A percentile compares a stretch with the other conserved stretches of the same genome.
Evolutionary conservation across 805 yeast genomes (phyloP).

Genomic region (Jamesozyma hellenica): DNA sequence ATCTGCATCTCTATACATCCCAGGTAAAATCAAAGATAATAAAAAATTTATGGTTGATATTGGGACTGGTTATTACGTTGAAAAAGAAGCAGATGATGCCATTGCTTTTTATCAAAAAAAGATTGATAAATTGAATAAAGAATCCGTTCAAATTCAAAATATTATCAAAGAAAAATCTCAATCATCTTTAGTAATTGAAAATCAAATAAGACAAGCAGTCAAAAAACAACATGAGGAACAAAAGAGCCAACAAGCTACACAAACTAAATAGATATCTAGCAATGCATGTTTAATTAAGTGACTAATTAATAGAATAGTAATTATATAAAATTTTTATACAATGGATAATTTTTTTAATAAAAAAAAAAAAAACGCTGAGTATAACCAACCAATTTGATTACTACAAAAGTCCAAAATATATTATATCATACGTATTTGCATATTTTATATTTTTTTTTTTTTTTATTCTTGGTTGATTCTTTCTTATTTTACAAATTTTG

Average conservation of each 20-base stretch:
- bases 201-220: conserved; percentile 24
- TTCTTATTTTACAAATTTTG: too few species aligned
- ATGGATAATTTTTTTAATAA: too few species aligned
- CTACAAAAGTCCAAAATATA: too few species aligned
- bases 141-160: conserved; percentile 60
- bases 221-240: conserved; percentile 15
- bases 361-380: too few species aligned
- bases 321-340: too few species aligned
- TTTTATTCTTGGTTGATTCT: too few species aligned
- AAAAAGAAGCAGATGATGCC: conserved; percentile 61
- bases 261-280: background rate
- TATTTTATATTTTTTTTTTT: too few species aligned
- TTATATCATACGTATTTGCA: too few species aligned
- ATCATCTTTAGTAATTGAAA: conserved; percentile 25
- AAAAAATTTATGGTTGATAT: conserved; percentile 79
- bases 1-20: conserved; percentile 80
- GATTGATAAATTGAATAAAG: conserved; percentile 59
- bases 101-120: conserved; percentile 62
- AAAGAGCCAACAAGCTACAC: background rate
- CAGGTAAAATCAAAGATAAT: conserved; percentile 61
- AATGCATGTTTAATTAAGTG: too few species aligned
- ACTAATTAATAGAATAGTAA: too few species aligned
- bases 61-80: conserved; percentile 93
- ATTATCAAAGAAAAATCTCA: conserved; percentile 69
- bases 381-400: too few species aligned